Base-by-base conservation (phyloP, 352 stramenopile genomes). In the Phytophthora sansomeana region DNA sequence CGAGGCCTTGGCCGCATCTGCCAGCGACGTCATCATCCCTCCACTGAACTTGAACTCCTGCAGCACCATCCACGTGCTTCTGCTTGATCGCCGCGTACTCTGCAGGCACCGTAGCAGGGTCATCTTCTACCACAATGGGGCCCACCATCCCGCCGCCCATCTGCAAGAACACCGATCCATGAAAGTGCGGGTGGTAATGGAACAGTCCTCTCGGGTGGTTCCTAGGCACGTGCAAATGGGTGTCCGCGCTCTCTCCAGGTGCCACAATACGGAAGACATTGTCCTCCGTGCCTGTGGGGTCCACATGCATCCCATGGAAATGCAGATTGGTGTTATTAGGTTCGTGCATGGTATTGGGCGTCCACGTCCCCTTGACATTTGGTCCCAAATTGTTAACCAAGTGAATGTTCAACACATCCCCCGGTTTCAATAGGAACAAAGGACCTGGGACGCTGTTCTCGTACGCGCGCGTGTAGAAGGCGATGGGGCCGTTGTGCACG, bases 131-230 rank as follows among this genome's bases (percentile, higher is more conserved):
- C 3, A 90, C 57, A 29, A 89, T 72, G 10, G 75, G 78, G 21
- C 85, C 84, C 10, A 81, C 82, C 77, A 95, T 93, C 6, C 85
- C 87, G 11, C 88, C 88, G 3, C 76, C 78, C 59, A 93, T 83
- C 58, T 97, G 89, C 55, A 89, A 36, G 49, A 87, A 85, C 17
- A 92, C 89, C 0, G 70, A 85, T 11, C 83, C 85, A 59, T 93
- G 85, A 59, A 86, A 90, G 74, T 96, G 88, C 48, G 88, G 86
- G 58, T 96, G 88, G 72, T 96, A 96, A 68, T 92, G 85, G 62
- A 91, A 96, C 9, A 90, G 58, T 4, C 88, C 88, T 33, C 80
- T 75, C 14, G 85, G 86, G 44, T 96, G 88, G 47, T 87, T 78
- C 16, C 53, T 43, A 2, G 83, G 85, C 19, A 96, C 58, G 11